phyloP scores from a whole-genome alignment of 306 rosid genomes.

The Benincasa hispida region DNA sequence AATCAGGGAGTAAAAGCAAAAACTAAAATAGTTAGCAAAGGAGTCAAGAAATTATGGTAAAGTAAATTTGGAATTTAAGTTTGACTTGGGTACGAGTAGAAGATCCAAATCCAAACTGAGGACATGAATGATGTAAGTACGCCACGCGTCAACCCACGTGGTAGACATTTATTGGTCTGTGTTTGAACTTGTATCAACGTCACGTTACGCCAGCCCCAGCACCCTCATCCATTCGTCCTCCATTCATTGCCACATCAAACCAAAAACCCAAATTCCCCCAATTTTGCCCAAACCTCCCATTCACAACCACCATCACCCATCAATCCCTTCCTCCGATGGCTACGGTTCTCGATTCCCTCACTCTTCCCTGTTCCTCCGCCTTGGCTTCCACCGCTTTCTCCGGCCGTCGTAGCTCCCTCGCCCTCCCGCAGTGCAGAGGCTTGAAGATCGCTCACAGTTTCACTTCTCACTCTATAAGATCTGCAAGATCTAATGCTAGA shows the following conservation, averaged over 20 bases:
- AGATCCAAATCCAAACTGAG: neutral
- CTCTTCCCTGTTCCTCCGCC: conserved; percentile 39
- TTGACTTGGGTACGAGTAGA: too few species aligned
- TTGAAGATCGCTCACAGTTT: conserved; percentile 33
- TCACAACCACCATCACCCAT: conserved; percentile 11
- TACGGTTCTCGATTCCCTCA: conserved; percentile 39
- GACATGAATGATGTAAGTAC: neutral
- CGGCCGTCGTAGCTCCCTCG: conserved; percentile 15
- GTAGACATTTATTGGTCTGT: neutral
- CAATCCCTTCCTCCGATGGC: conserved; percentile 60
- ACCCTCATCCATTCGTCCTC: conserved; percentile 3
- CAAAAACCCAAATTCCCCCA: neutral
- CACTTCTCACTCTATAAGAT: conserved; percentile 10
- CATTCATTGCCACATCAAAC: neutral
- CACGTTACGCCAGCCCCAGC: neutral
- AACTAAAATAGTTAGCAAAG: too few species aligned
- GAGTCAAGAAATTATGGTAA: too few species aligned
- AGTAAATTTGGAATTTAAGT: too few species aligned
- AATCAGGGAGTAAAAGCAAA: too few species aligned
- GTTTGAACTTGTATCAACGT: neutral
- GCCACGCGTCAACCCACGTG: neutral
- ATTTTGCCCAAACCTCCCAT: neutral
- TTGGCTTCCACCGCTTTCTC: conserved; percentile 25
- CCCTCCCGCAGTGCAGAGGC: conserved; percentile 33
- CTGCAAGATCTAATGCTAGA: conserved; percentile 15